Conservation (phyloP, 2,329 filamentous ascomycete species). For the Juglanconis oblonga region DNA sequence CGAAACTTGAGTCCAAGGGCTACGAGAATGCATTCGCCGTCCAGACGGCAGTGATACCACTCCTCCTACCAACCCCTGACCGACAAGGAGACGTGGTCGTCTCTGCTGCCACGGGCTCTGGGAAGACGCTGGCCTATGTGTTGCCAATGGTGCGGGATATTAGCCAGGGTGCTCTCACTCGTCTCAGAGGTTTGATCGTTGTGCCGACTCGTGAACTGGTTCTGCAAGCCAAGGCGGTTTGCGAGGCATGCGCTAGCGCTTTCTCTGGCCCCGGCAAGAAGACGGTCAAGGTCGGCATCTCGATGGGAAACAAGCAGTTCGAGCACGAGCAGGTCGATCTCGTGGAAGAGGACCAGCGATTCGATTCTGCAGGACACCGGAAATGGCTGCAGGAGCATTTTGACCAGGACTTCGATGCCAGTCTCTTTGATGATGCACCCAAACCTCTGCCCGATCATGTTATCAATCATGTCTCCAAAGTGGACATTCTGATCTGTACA, state of each 20-base stretch:
- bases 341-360: conserved; percentile 48
- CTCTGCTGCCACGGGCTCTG: conserved; percentile 90
- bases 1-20: conserved; percentile 63
- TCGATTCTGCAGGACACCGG: conserved; percentile 62
- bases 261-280: conserved; percentile 57
- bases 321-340: conserved; percentile 56
- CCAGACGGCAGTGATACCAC: conserved; percentile 75
- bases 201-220: conserved; percentile 91
- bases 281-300: conserved; percentile 73
- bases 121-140: conserved; percentile 90
- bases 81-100: conserved; percentile 78
- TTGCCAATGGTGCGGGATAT: conserved; percentile 80
- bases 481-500: conserved; percentile 88
- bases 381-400: conserved; percentile 31
- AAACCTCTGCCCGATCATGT: conserved; percentile 58
- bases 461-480: conserved; percentile 63
- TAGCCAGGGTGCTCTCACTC: conserved; percentile 60
- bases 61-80: conserved; percentile 66
- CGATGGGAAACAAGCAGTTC: conserved; percentile 77
- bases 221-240: conserved; percentile 76
- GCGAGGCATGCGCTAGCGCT: conserved; percentile 68
- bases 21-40: conserved; percentile 74
- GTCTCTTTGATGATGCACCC: conserved; percentile 31
- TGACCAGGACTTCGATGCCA: conserved; percentile 40
- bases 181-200: conserved; percentile 76